Evolutionary conservation across 441 rosid species (phyloP).

Genomic region (Jatropha podagrica): DNA sequence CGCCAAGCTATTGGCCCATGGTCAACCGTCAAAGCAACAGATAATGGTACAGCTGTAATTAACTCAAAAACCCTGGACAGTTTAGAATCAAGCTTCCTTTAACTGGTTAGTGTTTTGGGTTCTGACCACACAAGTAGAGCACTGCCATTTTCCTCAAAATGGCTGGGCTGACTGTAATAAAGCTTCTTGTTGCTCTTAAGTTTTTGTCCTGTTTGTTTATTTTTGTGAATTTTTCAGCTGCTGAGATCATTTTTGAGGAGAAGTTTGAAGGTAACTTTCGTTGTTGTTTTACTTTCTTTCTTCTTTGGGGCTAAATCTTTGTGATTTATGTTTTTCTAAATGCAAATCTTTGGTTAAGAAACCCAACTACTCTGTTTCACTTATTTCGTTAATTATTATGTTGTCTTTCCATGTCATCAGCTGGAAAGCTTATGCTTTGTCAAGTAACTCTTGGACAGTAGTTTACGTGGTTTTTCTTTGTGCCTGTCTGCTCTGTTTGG

Average conservation of each 20-base stretch:
- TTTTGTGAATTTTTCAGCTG: constrained; percentile 16
- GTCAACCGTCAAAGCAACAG: background rate
- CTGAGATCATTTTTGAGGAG: constrained; percentile 27
- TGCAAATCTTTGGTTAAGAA: background rate
- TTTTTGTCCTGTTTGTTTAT: background rate
- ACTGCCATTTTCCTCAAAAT: constrained; percentile 16
- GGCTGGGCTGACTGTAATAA: background rate
- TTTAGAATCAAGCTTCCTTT: background rate
- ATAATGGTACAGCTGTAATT: constrained; percentile 4
- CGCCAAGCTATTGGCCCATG: background rate
- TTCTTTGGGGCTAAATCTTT: background rate
- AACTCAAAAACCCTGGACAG: constrained; percentile 6
- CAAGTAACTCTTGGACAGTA: background rate
- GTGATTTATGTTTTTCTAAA: background rate
- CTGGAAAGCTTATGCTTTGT: background rate
- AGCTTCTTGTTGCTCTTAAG: background rate
- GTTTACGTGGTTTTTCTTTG: background rate
- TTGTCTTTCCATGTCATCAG: constrained; percentile 12
- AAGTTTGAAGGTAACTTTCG: constrained; percentile 21
- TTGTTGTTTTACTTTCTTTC: background rate
- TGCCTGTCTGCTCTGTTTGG: background rate
- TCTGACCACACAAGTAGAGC: background rate
- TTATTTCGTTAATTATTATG: background rate
- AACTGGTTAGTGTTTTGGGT: background rate
- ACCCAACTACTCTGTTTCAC: background rate